Percentiles rank a stretch among this genome's conserved stretches.
Evolutionary conservation across 163 green algal species (phyloP).

Genomic region (Scenedesmus sp.): DNA sequence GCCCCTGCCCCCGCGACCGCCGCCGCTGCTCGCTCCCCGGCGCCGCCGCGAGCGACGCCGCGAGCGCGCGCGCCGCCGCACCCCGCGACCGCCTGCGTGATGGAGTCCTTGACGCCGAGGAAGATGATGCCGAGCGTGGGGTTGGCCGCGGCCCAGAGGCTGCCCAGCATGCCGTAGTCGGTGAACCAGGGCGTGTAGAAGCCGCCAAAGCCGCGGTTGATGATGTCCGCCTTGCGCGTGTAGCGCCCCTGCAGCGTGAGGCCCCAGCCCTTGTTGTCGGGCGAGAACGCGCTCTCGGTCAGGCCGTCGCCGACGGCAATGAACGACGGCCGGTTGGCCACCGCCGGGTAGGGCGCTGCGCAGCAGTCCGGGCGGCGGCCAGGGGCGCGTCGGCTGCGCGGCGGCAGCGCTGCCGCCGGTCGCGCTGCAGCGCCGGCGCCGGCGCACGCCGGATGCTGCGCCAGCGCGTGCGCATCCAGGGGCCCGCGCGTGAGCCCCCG

Average conservation of each 20-base stretch:
- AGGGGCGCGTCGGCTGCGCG: too few species aligned
- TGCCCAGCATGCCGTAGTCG: conserved; percentile 40
- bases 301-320: conserved; percentile 40
- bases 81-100: conserved; percentile 26
- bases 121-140: conserved; percentile 34
- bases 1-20: too few species aligned
- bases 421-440: too few species aligned
- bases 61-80: too few species aligned
- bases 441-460: too few species aligned
- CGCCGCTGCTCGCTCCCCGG: too few species aligned
- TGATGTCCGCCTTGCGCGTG: conserved; percentile 40
- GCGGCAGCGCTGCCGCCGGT: too few species aligned
- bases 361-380: too few species aligned
- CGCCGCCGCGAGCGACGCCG: too few species aligned
- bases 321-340: conserved; percentile 5
- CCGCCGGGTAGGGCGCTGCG: conserved; percentile 3
- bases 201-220: conserved; percentile 44
- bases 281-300: conserved; percentile 28
- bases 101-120: conserved; percentile 41
- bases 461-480: too few species aligned
- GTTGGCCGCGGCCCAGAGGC: conserved; percentile 25
- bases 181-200: conserved; percentile 39
- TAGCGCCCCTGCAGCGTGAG: conserved; percentile 31
- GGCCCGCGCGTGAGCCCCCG: too few species aligned
- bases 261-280: conserved; percentile 20